phyloP scores from a whole-genome alignment of 768 basidiomycete species.

The Suillus hirtellus region DNA sequence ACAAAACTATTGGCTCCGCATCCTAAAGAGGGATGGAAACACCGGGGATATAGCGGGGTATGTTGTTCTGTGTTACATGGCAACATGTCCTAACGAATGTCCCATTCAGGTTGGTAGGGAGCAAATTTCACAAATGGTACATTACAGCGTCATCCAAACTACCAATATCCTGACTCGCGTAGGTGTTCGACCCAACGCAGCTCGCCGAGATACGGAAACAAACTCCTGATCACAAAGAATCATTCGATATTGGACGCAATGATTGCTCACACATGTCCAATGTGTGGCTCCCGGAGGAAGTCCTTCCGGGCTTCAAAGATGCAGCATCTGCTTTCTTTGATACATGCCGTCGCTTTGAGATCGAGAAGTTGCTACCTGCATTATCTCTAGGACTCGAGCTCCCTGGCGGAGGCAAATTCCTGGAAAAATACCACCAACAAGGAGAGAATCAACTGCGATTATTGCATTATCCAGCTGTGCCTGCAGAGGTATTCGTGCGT shows the following conservation, averaged over 20 bases:
- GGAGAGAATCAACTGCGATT: constrained; percentile 57
- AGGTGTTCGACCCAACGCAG: constrained; percentile 36
- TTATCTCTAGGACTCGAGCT: constrained; percentile 48
- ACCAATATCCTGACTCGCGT: neutral
- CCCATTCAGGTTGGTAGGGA: constrained; percentile 40
- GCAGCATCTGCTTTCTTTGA: constrained; percentile 53
- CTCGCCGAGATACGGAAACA: constrained; percentile 30
- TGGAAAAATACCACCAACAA: constrained; percentile 41
- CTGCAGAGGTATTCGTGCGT: constrained; percentile 25
- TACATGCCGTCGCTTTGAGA: constrained; percentile 37
- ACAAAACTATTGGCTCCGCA: constrained; percentile 47
- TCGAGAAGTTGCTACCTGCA: constrained; percentile 42
- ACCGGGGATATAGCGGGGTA: constrained; percentile 39
- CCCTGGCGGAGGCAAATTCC: constrained; percentile 41
- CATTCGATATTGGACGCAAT: constrained; percentile 54
- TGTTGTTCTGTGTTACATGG: neutral
- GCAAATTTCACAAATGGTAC: constrained; percentile 34
- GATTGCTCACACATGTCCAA: constrained; percentile 46
- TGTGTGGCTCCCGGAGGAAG: constrained; percentile 55
- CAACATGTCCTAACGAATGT: neutral
- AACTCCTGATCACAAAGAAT: constrained; percentile 49
- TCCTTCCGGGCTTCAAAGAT: constrained; percentile 54
- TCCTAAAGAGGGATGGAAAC: constrained; percentile 44
- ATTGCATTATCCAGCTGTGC: constrained; percentile 52
- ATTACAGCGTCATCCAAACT: neutral